A percentile compares a stretch with the other conserved stretches of the same genome.
Conservation (phyloP, 73 alveolate species). For the Paramecium biaurelia region DNA sequence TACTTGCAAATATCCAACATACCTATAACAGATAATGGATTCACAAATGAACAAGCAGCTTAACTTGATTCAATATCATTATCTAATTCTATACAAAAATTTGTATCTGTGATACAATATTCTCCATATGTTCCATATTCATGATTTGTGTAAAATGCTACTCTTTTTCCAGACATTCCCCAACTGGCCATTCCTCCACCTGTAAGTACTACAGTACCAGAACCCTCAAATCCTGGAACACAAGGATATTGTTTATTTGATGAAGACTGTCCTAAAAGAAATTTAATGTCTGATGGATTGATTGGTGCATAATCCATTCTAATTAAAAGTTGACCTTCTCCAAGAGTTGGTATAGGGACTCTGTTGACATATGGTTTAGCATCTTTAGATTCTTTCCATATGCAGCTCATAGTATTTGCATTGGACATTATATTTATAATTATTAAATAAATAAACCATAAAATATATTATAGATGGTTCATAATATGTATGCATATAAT, state of each 20-base stretch:
- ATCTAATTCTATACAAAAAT: constrained; percentile 29
- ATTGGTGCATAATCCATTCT: constrained; percentile 79
- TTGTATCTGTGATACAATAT: constrained; percentile 60
- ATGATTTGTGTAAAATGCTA: constrained; percentile 65
- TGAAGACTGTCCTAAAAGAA: constrained; percentile 67
- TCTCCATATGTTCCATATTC: constrained; percentile 67
- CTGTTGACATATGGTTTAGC: not conserved
- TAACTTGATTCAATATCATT: constrained; percentile 63
- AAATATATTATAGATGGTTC: not conserved
- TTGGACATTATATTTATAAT: not conserved
- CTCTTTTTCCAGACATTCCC: constrained; percentile 66
- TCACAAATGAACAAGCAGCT: constrained; percentile 73
- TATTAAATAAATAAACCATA: not conserved
- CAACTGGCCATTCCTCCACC: constrained; percentile 82
- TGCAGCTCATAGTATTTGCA: not conserved
- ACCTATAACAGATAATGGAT: constrained; percentile 81
- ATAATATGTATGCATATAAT: not conserved
- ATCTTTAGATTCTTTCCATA: not conserved
- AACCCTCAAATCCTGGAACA: constrained; percentile 85
- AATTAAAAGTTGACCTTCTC: constrained; percentile 70
- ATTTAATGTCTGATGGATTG: constrained; percentile 75
- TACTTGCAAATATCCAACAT: constrained; percentile 57
- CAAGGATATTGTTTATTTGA: constrained; percentile 67
- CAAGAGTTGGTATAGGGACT: constrained; percentile 32
- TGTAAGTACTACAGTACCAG: constrained; percentile 78